phyloP scores from a whole-genome alignment of 306 rosid species.

The Ormosia emarginata region DNA sequence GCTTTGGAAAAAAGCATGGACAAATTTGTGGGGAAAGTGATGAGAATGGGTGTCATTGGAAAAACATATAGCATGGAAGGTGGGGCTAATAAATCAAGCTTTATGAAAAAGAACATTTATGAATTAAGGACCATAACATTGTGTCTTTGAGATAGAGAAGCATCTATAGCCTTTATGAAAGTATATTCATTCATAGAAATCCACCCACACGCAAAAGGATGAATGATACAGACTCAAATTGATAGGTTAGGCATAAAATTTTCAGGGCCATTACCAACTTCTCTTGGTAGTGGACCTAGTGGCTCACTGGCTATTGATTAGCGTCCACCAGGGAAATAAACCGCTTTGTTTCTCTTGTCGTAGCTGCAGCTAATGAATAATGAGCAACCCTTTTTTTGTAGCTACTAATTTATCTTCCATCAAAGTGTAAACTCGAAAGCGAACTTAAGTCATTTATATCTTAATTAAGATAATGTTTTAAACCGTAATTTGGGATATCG shows the following conservation, averaged over 20 bases:
- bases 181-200: conserved; percentile 1
- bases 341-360: not conserved
- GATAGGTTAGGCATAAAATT: not conserved
- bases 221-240: not conserved
- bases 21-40: not conserved
- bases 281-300: conserved; percentile 17
- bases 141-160: conserved; percentile 15
- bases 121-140: conserved; percentile 26
- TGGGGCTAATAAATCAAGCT: conserved; percentile 26
- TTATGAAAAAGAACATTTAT: not conserved
- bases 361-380: not conserved
- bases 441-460: not conserved
- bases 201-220: conserved; percentile 7
- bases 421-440: not conserved
- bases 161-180: conserved; percentile 25
- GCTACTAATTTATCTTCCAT: not conserved
- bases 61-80: conserved; percentile 27
- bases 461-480: not conserved
- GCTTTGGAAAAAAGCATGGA: conserved; percentile 6
- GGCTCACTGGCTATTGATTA: not conserved
- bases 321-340: not conserved
- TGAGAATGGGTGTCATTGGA: not conserved
- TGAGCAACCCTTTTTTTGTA: not conserved
- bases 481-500: too few species aligned
- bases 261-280: conserved; percentile 15